These are phyloP conservation scores for Pichia heedii DNA, from an alignment of 805 yeast species.

Conservation along the genomic window DNA sequence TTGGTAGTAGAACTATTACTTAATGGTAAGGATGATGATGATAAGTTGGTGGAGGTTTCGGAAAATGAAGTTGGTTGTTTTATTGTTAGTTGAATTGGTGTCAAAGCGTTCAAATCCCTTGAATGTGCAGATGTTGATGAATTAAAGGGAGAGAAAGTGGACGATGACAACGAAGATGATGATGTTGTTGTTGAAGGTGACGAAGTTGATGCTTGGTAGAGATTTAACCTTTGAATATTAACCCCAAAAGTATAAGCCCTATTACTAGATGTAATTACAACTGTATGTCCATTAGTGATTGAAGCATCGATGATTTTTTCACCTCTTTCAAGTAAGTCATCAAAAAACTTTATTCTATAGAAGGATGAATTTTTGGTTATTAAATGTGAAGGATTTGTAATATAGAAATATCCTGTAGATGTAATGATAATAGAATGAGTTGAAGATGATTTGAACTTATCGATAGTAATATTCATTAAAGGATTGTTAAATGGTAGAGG, in stretches of 20 bases:
- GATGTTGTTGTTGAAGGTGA: not conserved
- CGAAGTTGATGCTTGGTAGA: constrained; percentile 1
- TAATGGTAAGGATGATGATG: constrained; percentile 11
- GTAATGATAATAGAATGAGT: constrained; percentile 10
- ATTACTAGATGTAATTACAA: constrained; percentile 44
- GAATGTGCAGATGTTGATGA: constrained; percentile 13
- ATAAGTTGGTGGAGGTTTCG: not conserved
- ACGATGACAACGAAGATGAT: constrained; percentile 16
- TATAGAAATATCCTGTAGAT: constrained; percentile 6
- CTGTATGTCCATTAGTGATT: constrained; percentile 58
- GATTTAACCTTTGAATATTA: constrained; percentile 30
- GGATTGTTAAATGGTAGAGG: constrained; percentile 4
- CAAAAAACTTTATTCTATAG: constrained; percentile 8
- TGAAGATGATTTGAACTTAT: constrained; percentile 2
- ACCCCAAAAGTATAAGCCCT: constrained; percentile 76
- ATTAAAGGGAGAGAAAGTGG: not conserved
- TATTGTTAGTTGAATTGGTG: not conserved
- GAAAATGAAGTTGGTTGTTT: not conserved
- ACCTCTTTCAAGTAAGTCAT: constrained; percentile 6
- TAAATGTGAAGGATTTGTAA: not conserved
- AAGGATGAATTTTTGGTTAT: constrained; percentile 1
- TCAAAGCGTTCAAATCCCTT: constrained; percentile 3
- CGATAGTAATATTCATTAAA: not conserved
- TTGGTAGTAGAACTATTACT: not conserved
- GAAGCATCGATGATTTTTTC: constrained; percentile 31